These are phyloP conservation scores for Ocimum tenuiflorum DNA, from an alignment of 257 asterid genomes.

Conservation along the genomic window DNA sequence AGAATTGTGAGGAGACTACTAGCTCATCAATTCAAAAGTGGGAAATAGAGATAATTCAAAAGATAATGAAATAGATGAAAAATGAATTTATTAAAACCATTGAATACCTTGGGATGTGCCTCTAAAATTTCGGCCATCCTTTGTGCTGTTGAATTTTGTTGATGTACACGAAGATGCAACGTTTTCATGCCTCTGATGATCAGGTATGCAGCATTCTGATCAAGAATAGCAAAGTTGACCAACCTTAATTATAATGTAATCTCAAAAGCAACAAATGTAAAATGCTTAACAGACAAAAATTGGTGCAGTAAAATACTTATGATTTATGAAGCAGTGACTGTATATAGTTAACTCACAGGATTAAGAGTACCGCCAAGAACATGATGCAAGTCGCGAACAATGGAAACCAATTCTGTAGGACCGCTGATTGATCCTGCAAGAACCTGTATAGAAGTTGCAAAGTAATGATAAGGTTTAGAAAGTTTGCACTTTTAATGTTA, in stretches of 20 bases:
- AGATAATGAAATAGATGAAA: neutral
- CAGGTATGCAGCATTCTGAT: conserved; percentile 80
- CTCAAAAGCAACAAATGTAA: neutral
- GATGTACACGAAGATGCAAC: conserved; percentile 91
- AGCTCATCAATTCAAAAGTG: neutral
- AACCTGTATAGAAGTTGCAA: conserved; percentile 35
- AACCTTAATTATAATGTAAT: neutral
- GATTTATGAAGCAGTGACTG: neutral
- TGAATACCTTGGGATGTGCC: conserved; percentile 94
- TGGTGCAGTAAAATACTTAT: neutral
- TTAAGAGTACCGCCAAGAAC: conserved; percentile 76
- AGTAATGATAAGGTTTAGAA: neutral
- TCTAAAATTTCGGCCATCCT: conserved; percentile 98
- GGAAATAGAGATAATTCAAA: neutral
- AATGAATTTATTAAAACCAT: neutral
- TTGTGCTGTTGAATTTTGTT: conserved; percentile 84
- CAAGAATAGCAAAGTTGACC: conserved; percentile 16
- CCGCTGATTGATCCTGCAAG: conserved; percentile 88
- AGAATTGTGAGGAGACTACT: neutral
- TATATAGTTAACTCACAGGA: conserved; percentile 52
- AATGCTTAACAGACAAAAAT: neutral
- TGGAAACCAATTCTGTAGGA: conserved; percentile 63
- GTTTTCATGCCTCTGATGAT: conserved; percentile 98
- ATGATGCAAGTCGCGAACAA: conserved; percentile 70
- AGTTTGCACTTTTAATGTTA: neutral